Conservation (phyloP, 1,284 basidiomycete species). For the Coniferiporia weirii region DNA sequence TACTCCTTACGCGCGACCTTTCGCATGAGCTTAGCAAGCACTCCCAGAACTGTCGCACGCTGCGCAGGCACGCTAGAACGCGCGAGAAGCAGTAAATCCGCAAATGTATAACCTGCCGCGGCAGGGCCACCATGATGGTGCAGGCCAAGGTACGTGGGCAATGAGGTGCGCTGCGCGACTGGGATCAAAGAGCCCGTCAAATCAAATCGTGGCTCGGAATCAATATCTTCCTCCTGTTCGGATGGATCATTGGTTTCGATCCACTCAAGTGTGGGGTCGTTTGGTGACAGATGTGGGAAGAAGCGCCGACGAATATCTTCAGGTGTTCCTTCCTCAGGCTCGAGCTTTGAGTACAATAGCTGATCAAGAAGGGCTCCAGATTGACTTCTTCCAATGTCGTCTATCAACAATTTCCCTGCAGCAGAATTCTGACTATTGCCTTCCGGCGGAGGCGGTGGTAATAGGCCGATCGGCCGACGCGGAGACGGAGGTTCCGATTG, state of each 20-base stretch:
- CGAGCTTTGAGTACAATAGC: conserved; percentile 19
- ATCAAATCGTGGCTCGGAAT: conserved; percentile 55
- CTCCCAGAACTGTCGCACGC: conserved; percentile 74
- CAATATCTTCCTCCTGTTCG: conserved; percentile 19
- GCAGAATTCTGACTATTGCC: conserved; percentile 28
- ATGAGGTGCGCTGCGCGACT: conserved; percentile 37
- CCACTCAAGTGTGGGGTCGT: conserved; percentile 77
- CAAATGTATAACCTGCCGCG: conserved; percentile 83
- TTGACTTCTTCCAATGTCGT: conserved; percentile 4
- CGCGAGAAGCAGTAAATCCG: conserved; percentile 80
- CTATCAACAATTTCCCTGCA: conserved; percentile 12
- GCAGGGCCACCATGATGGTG: conserved; percentile 78
- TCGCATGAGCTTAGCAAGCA: conserved; percentile 59
- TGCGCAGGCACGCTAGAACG: conserved; percentile 83
- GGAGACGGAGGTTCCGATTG: conserved; percentile 75
- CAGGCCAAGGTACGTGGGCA: conserved; percentile 81
- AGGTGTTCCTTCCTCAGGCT: conserved; percentile 67
- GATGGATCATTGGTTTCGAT: conserved; percentile 37
- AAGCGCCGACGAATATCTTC: conserved; percentile 80
- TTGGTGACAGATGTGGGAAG: conserved; percentile 69
- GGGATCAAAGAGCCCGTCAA: conserved; percentile 66
- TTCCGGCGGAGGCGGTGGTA: conserved; percentile 43
- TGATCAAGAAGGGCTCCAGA: neutral
- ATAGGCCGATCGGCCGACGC: conserved; percentile 37
- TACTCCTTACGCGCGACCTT: conserved; percentile 35